Base-by-base conservation (phyloP, 2,329 filamentous ascomycete species). In the Xylariaceae sp. region DNA sequence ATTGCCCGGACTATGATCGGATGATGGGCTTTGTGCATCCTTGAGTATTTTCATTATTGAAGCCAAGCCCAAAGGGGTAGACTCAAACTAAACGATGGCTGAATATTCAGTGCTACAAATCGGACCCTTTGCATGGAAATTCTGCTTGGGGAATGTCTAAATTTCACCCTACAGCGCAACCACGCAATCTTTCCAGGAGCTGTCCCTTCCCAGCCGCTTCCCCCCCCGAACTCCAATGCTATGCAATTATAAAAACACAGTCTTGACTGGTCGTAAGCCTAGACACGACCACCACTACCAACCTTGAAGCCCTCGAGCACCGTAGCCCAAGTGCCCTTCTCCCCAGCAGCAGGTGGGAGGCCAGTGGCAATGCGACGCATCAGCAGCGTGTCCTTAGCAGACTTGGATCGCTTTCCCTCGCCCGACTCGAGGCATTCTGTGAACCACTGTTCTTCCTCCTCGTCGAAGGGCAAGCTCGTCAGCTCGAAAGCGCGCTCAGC, bases 361-460 rank as follows among this genome's bases (percentile, higher is more conserved):
- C 88, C 87, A 11, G 79, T 85, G 1, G 86, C 84, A 55, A 94
- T 83, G 56, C 79, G 82, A 60, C 88, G 82, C 78, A 91, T 87
- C 60, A 90, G 76, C 1, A 91, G 75, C 0, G 87, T 89, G 61
- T 93, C 89, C 64, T 82, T 86, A 3, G 87, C 84, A 19, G 81
- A 82, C 57, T 80, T 82, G 7, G 87, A 71, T 40, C 75, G 78
- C 62, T 82, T 83, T 2, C 87, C 88, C 42, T 83, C 82, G 11
- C 87, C 86, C 5, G 75, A 73, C 0, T 82, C 75, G 36, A 95
- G 72, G 52, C 80, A 87, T 22, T 87, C 81, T 59, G 87, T 83
- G 56, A 95, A 83, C 87, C 88, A 93, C 5, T 66, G 66, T 65
- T 92, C 88, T 65, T 96, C 90, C 16, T 81, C 74, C 1, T 75